phyloP scores from a whole-genome alignment of 2,329 filamentous ascomycete genomes.

The Fusarium circinatum region DNA sequence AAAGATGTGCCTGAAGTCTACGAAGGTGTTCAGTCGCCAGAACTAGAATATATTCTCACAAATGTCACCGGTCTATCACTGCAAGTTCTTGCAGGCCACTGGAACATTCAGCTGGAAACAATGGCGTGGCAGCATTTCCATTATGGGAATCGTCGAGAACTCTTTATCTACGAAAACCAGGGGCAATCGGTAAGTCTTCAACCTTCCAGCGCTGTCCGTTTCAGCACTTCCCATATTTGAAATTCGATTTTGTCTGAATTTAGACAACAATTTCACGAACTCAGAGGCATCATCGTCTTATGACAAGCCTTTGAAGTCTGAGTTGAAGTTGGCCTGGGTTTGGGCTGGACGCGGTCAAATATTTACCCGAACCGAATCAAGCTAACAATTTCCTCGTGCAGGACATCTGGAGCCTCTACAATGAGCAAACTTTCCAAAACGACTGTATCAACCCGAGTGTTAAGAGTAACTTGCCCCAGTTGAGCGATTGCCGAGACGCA shows the following conservation, averaged over 20 bases:
- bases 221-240: background rate
- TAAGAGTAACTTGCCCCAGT: background rate
- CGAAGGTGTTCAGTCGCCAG: background rate
- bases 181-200: background rate
- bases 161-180: constrained; percentile 15
- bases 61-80: background rate
- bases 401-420: constrained; percentile 22
- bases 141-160: background rate
- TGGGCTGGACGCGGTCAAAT: constrained; percentile 4
- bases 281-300: background rate
- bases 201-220: background rate
- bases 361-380: constrained; percentile 17
- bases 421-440: background rate
- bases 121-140: background rate
- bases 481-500: background rate
- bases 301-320: background rate
- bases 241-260: background rate
- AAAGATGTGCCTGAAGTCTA: background rate
- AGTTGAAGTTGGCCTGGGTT: background rate
- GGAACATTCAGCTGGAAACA: background rate
- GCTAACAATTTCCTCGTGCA: constrained; percentile 38
- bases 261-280: background rate
- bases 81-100: background rate
- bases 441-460: constrained; percentile 7
- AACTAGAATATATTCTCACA: background rate